Evolutionary conservation across 208 protist species (phyloP), one percentile per base, ranked within the genome.

Genomic region (Crithidia bombi): DNA sequence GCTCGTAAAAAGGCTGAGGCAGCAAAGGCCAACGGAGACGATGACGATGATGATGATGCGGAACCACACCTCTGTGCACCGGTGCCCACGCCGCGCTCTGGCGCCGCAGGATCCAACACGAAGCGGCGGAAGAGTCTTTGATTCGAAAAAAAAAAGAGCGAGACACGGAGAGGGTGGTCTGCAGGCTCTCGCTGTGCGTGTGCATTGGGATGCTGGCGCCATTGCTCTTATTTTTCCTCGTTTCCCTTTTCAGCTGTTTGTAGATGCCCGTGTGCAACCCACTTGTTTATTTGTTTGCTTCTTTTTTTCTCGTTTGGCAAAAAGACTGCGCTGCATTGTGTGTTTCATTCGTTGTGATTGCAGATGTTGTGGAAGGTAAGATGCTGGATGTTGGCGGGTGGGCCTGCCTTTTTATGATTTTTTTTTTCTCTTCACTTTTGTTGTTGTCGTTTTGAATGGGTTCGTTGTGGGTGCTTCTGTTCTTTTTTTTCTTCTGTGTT

Each of bases 1-100:
- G 9, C 15, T n/a, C 35, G n/a, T 9, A 19, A 67, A 15, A 54
- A 10, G 23, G 23, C 21, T 33, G 30, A 19, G 38, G 14, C 2
- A 3, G 30, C n/a, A n/a, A n/a, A 30, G 0, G 26, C 4, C 14
- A 51, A 43, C 9, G 36, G 25, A 9, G 9, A 33, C 4, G 52
- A 70, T 28, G 33, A 43, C 7, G 70, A 58, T 36, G 51, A 44
- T 9, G 69, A 69, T 10, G 54, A 69, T 19, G 39, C 51, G 0
- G 54, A 69, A 54, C 54, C 51, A 36, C 70, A 69, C 44, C 26
- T 65, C 5, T 51, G 38, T 4, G 43, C 39, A 23, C 69, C 69
- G 2, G 33, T 57, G 21, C 69, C 69, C 10, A 63, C 59, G 0
- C 69, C 69, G 5, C 69, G 59, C 39, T 19, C 51, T 19, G 15